Base-by-base conservation (phyloP, 768 basidiomycete genomes). In the Amanita phalloides region DNA sequence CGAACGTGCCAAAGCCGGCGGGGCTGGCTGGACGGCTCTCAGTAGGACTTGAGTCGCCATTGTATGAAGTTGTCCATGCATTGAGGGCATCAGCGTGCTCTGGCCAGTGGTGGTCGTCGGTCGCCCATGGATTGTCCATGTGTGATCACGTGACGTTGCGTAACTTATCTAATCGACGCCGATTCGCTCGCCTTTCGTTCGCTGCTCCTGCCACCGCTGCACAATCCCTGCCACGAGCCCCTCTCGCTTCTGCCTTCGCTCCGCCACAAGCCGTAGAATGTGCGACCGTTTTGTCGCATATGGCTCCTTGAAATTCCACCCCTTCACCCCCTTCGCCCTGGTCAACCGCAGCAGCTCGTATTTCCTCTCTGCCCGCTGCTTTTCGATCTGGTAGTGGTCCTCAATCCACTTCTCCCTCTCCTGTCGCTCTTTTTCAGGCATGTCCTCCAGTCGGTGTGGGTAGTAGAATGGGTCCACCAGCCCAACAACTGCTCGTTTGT, bases 401-500 rank as follows among this genome's bases (percentile, higher is more conserved):
- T 89, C 81, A 42, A 91, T 59, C 75, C 75, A 81, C 41, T 77
- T 70, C 66, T 81, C 72, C 23, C 83, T 72, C 56, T 72, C 68
- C 58, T 68, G 64, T 54, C 78, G 72, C 55, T 82, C 76, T 45
- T 72, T 66, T n/a, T 58, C 61, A 10, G 69, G 57, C 84, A 95
- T 87, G 64, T 91, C 91, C 60, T 87, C 89, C 54, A 82, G 54
- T 43, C 84, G 79, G 49, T 77, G 78, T 0, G 93, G 93, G 63
- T 92, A 95, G 71, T 94, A 91, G 73, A 97, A 97, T 1, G 93
- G 93, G 56, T 94, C 84, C 23, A 85, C 80, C 51, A 97, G 76
- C 26, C 93, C 93, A 20, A 97, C 90, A 33, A 95, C 82, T 3
- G 91, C 91, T 33, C 90, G 85, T 64, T 97, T 97, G 72, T 90